Percentiles rank a stretch among this genome's conserved stretches.
Conservation (phyloP, 768 basidiomycete species). For the Mycena polygramma region DNA sequence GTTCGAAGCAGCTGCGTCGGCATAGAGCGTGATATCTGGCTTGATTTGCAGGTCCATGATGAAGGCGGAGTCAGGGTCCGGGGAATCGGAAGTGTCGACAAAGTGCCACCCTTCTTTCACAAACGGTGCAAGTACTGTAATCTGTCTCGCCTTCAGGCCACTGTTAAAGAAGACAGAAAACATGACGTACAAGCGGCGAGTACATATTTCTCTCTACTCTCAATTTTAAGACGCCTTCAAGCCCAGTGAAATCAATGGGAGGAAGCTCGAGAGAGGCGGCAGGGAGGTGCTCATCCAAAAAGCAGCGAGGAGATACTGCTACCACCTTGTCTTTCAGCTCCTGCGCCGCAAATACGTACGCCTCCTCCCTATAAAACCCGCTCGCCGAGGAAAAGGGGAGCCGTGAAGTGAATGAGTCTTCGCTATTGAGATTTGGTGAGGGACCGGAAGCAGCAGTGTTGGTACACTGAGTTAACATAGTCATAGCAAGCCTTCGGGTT, state of each 20-base stretch:
- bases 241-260: conserved; percentile 17
- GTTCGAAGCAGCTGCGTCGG: conserved; percentile 5
- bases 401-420: too few species aligned
- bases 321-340: conserved; percentile 38
- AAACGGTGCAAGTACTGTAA: conserved; percentile 17
- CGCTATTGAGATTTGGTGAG: too few species aligned
- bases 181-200: conserved; percentile 22
- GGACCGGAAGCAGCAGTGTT: too few species aligned
- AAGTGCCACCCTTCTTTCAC: conserved; percentile 17
- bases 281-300: too few species aligned
- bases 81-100: conserved; percentile 15
- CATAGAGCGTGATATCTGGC: conserved; percentile 34
- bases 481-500: too few species aligned
- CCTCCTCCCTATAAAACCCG: too few species aligned
- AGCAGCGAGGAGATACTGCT: conserved; percentile 50
- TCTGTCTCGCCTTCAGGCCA: conserved; percentile 14
- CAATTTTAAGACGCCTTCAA: conserved; percentile 12
- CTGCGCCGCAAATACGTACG: too few species aligned
- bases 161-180: background rate
- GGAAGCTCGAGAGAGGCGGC: too few species aligned
- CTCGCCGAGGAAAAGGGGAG: too few species aligned
- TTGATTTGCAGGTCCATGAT: conserved; percentile 14
- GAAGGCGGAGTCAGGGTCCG: conserved; percentile 21
- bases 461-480: too few species aligned
- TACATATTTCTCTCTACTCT: conserved; percentile 27